Base-by-base conservation (phyloP, 2,329 filamentous ascomycete species). In the Fusarium abutilonis region DNA sequence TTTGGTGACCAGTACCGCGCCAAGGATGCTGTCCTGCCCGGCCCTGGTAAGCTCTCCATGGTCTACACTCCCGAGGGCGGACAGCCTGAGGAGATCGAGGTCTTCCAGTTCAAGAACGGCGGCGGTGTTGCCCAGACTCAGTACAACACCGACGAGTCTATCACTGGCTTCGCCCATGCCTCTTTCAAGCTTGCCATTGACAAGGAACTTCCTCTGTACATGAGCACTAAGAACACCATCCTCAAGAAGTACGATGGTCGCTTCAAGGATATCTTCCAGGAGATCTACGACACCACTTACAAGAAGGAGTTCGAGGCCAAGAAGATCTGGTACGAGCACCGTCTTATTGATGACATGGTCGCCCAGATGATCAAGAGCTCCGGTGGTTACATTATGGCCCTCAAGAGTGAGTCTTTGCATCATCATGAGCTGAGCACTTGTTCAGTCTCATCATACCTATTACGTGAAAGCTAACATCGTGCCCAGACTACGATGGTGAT, bases 211-310 rank as follows among this genome's bases (percentile, higher is more conserved):
- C 95, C 95, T n/a, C 84, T 99, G 73, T 99, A 98, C 84, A 96
- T 98, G 94, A 97, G 92, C 86, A 99, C 95, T 80, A 99, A 99
- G 90, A 98, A 98, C 86, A 99, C 95, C 70, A 99, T 99, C 72
- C 83, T 99, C 70, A 99, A 99, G 86, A 94, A 93, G 79, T 99
- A 99, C 81, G 95, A 99, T 75, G 95, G 95, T 49, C 87, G 91
- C 72, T 99, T 99, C 87, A 98, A 98, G 89, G 95, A 99, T 75
- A 96, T 98, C 78, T 99, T 99, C 88, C 91, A 99, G 85, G 91
- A 96, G 74, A 87, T 98, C 72, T 99, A 94, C 80, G 92, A 98
- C 64, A 85, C 84, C 57, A 82, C 89, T 71, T 99, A 98, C 84
- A 89, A 91, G 84, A 84, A 86, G 76, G 86, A 92, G 40, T 98